Percentiles rank a stretch among this genome's conserved stretches.
Conservation (phyloP, 2,329 filamentous ascomycete genomes). For the Colletotrichum sp. region DNA sequence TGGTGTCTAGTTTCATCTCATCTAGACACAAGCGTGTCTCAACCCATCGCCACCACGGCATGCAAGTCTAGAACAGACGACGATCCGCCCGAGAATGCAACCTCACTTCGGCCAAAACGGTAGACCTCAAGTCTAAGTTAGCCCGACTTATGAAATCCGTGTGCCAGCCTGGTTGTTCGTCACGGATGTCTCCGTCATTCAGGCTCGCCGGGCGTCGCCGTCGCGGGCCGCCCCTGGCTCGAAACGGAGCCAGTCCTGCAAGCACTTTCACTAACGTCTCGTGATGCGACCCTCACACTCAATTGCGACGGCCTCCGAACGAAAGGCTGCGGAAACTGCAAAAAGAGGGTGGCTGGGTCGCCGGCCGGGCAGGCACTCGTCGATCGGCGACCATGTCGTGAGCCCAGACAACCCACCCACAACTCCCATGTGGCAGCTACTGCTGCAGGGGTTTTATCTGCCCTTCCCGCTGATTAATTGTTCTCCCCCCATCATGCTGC, state of each 20-base stretch:
- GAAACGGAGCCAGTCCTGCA: not conserved
- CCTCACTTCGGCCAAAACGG: not conserved
- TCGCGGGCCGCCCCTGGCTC: not conserved
- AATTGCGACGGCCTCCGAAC: not conserved
- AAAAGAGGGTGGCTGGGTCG: not conserved
- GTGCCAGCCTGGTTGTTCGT: not conserved
- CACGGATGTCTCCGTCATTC: not conserved
- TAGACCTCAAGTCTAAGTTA: fast-evolving
- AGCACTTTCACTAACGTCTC: not conserved
- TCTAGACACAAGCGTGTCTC: not conserved
- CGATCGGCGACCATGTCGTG: not conserved
- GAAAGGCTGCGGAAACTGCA: not conserved
- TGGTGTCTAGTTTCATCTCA: not conserved
- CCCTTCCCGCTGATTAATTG: not conserved
- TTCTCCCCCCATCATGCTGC: fast-evolving
- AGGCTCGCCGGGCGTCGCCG: not conserved
- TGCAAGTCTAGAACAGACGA: not conserved
- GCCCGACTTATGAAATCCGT: not conserved
- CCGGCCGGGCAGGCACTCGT: not conserved
- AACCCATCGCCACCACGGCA: not conserved
- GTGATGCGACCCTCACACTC: not conserved
- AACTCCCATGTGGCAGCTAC: not conserved
- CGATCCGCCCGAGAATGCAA: not conserved
- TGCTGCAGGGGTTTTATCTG: not conserved
- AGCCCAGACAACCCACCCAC: not conserved